These are phyloP conservation scores for Chernovozyma aurita DNA, from an alignment of 1,139 yeast species.

Conservation along the genomic window DNA sequence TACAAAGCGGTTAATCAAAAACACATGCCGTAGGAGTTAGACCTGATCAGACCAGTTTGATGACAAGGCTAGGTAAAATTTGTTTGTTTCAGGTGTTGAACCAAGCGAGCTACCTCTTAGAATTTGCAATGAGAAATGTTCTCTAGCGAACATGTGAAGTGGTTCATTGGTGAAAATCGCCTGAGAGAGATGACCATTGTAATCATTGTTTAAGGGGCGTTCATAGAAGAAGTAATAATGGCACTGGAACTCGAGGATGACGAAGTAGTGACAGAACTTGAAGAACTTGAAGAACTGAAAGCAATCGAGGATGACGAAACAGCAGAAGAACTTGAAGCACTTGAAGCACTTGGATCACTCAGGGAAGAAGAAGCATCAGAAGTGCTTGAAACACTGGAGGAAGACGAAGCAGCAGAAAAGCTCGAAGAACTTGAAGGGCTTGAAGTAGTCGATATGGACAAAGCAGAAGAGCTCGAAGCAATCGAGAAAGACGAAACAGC, in stretches of 20 bases:
- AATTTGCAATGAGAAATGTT: conserved; percentile 25
- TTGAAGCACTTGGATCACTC: background rate
- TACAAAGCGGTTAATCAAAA: conserved; percentile 48
- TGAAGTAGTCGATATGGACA: background rate
- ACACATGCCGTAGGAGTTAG: conserved; percentile 80
- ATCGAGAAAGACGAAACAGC: background rate
- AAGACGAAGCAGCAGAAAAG: background rate
- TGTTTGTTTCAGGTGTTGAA: conserved; percentile 56
- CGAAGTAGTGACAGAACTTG: background rate
- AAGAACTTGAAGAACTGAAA: background rate
- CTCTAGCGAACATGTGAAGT: conserved; percentile 42
- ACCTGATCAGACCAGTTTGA: conserved; percentile 64
- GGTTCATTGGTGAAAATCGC: conserved; percentile 49
- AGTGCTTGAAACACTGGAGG: conserved; percentile 1
- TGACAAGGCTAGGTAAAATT: conserved; percentile 62
- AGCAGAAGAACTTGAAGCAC: background rate
- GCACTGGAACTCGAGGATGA: conserved; percentile 14
- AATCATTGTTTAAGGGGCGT: conserved; percentile 37
- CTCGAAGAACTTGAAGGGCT: background rate
- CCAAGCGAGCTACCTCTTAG: conserved; percentile 25
- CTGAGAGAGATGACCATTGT: conserved; percentile 39
- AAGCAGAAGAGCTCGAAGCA: background rate
- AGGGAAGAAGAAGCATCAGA: background rate
- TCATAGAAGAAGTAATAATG: conserved; percentile 23
- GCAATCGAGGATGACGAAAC: background rate